phyloP scores from a whole-genome alignment of 176 grass and related monocot genomes.

The Phragmites australis region DNA sequence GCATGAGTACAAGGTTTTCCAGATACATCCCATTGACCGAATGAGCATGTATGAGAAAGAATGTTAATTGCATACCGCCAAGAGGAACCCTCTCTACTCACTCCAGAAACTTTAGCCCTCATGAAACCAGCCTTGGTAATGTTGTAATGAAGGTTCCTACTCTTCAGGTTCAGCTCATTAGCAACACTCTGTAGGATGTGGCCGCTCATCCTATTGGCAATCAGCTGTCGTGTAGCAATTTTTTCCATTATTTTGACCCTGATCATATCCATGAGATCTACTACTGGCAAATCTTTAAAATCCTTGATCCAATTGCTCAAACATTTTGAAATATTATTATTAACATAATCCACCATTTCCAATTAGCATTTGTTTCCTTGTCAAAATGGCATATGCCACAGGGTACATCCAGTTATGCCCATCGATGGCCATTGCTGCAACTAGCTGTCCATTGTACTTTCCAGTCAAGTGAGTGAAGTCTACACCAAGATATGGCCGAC shows the following conservation, averaged over 20 bases:
- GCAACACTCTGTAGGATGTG: neutral
- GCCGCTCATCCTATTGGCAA: neutral
- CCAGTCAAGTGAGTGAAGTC: slow-evolving; percentile 9
- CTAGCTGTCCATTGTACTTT: neutral
- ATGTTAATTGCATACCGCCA: neutral
- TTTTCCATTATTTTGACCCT: neutral
- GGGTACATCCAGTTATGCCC: slow-evolving; percentile 24
- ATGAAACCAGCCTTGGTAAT: neutral
- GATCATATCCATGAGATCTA: neutral
- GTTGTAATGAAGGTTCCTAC: neutral
- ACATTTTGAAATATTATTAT: neutral
- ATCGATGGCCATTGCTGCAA: neutral
- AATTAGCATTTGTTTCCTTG: neutral
- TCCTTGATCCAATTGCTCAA: neutral
- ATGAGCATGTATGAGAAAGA: neutral
- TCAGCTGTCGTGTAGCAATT: neutral
- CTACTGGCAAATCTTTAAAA: neutral
- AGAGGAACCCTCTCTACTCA: neutral
- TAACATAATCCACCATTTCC: neutral
- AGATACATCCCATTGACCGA: neutral
- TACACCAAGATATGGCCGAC: neutral
- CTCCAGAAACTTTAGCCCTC: neutral
- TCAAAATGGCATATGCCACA: neutral
- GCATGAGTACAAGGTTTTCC: slow-evolving; percentile 9
- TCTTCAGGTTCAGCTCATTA: neutral